Evolutionary conservation across 768 basidiomycete genomes (phyloP).

Genomic region (Chalciporus pseudorubinellus): DNA sequence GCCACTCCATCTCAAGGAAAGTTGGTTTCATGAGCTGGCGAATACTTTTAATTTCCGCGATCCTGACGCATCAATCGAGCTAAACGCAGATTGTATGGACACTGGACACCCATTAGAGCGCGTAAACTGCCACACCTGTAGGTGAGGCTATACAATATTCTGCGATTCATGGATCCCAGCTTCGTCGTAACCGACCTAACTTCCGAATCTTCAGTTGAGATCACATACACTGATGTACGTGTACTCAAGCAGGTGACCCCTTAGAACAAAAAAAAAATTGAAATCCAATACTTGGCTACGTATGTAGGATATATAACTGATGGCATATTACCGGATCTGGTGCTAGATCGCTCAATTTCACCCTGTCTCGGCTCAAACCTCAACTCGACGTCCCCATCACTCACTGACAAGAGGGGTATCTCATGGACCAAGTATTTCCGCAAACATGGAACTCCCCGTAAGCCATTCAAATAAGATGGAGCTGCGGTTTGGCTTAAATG

Average conservation of each 20-base stretch:
- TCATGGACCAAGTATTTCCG: not conserved
- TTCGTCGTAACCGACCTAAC: not conserved
- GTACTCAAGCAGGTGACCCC: not conserved
- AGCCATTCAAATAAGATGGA: not conserved
- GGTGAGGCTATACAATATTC: not conserved
- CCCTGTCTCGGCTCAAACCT: not conserved
- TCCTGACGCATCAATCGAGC: not conserved
- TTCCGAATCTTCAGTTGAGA: not conserved
- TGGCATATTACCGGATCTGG: conserved; percentile 12
- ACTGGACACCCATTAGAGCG: not conserved
- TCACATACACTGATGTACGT: not conserved
- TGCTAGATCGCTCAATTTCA: conserved; percentile 1
- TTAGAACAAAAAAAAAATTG: not conserved
- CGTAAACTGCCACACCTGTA: not conserved
- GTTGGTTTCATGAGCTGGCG: conserved; percentile 11
- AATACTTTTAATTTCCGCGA: not conserved
- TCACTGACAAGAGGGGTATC: not conserved
- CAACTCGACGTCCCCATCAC: conserved; percentile 2
- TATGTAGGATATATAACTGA: conserved; percentile 6
- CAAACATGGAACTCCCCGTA: not conserved
- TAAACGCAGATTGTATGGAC: not conserved
- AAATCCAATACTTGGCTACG: conserved; percentile 20
- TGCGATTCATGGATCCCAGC: not conserved
- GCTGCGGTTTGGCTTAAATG: not conserved
- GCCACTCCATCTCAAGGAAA: conserved; percentile 20